These are phyloP conservation scores for Neurospora intermedia DNA, from an alignment of 495 filamentous ascomycete genomes.

Conservation along the genomic window DNA sequence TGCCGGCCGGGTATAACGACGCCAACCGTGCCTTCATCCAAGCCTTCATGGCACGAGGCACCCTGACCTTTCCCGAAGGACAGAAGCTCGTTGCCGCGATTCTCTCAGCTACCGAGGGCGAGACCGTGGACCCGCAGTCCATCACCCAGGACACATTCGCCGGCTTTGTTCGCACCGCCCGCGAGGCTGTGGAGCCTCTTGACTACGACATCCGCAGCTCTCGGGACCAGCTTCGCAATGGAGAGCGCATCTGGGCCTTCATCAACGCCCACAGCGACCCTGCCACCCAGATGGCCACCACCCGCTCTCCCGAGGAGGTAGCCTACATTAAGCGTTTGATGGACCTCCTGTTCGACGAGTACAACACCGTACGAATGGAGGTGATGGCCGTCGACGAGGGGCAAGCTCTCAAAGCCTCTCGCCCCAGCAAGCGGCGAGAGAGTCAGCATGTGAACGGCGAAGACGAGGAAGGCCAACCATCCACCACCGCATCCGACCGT, in stretches of 20 bases:
- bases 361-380: constrained; percentile 67
- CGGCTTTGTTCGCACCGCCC: constrained; percentile 57
- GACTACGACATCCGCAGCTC: constrained; percentile 78
- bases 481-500: constrained; percentile 18
- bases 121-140: constrained; percentile 30
- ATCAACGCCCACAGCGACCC: constrained; percentile 84
- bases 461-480: constrained; percentile 24
- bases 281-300: constrained; percentile 78
- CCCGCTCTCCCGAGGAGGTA: constrained; percentile 72
- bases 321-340: constrained; percentile 79
- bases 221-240: constrained; percentile 45
- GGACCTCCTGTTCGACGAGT: constrained; percentile 82
- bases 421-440: constrained; percentile 32
- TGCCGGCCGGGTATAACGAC: constrained; percentile 37
- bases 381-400: constrained; percentile 68
- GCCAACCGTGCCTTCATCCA: constrained; percentile 88
- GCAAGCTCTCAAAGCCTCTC: constrained; percentile 58
- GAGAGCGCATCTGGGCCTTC: constrained; percentile 54
- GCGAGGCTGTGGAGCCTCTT: constrained; percentile 60
- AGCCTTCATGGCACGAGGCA: constrained; percentile 68
- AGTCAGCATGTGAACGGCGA: constrained; percentile 26
- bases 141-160: constrained; percentile 59
- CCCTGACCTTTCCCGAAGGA: constrained; percentile 63
- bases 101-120: constrained; percentile 36
- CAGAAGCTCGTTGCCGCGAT: constrained; percentile 69